Evolutionary conservation across 2,329 filamentous ascomycete genomes (phyloP), one percentile per base, ranked within the genome.

Genomic region (Penicillium sp.): DNA sequence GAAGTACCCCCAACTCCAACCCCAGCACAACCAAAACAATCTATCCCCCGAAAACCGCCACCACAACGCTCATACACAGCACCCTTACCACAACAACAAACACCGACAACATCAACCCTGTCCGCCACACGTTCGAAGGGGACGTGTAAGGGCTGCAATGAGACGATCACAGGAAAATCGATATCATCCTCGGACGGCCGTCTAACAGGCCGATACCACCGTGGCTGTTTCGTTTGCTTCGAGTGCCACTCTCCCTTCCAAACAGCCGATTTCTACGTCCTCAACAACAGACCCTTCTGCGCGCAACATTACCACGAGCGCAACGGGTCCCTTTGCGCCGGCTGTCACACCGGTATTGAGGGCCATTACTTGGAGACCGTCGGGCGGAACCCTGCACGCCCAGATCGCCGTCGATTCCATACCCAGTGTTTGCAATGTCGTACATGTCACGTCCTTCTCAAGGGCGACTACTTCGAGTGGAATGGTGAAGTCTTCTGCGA

Each of bases 171-270:
- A 44, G 93, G 92, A 21, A 97, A 97, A 76, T 96, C 92, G 1
- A 87, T 99, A 57, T 96, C 93, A 34, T 96, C 92, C 15, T 92
- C 92, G 0, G 94, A 97, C 67, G 94, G 94, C 16, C 87, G 92
- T 25, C 80, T 99, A 25, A 96, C 91, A 0, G 94, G 94, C 10
- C 88, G 92, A 61, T 99, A 96, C 74, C 94, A 99, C 80, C 96
- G 95, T 73, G 84, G 88, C 5, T 99, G 93, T 73, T 97, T 99
- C 71, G 90, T 93, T 11, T 99, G 94, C 81, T 84, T 86, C 5
- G 92, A 89, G 1, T 99, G 94, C 78, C 80, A 81, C 11, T 82
- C 87, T 53, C 88, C 92, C 0, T 99, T 97, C 70, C 81, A 87
- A 21, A 96, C 92, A 0, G 84, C 91, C 1, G 92, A 94, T 58